Base-by-base conservation (phyloP, 2,329 filamentous ascomycete species). In the Colletotrichum sp. region DNA sequence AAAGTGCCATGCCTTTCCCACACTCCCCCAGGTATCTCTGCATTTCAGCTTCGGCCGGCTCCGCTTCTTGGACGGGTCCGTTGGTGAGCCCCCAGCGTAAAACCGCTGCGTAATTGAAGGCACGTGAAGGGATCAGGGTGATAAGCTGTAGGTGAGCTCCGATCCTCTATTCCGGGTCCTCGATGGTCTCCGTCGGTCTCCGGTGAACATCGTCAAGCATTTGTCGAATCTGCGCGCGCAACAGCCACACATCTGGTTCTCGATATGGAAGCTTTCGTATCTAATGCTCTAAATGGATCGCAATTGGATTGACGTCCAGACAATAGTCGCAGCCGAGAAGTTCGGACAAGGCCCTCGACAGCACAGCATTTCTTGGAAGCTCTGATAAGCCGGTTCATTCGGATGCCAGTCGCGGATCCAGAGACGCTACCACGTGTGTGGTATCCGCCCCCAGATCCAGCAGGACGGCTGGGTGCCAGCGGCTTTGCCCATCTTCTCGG, bases 41-140 rank as follows among this genome's bases (percentile, higher is more conserved):
- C 18, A 36, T 69, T 64, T 63, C 74, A 76, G 65, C 70, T 74
- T 76, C 74, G 74, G 74, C 72, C 74, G 74, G 74, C 74, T 69
- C 74, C 74, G 74, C 44, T 55, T 28, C 66, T 73, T 65, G 9
- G 73, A 66, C 18, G 12, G 52, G 63, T 34, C 73, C 34, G 57
- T 49, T 52, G 39, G 21, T 28, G 64, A 67, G 39, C 28, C 39
- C n/a, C 16, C 24, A 34, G 28, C 21, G 44, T 28, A 18, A 63
- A 32, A 24, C 49, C 36, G 59, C 62, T 15, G 26, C 49, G 28
- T 36, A 39, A 32, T 59, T 9, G 36, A 36, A 65, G 44, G 57
- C 73, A 73, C 26, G 73, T 73, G 57, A 64, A 73, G 52, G 26
- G 12, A 30, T 55, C 16, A 26, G 44, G 44, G 26, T 39, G 74